Percentiles rank a stretch among this genome's conserved stretches.
These are phyloP conservation scores for Penicillium bovifimosum DNA, from an alignment of 495 filamentous ascomycete species.

Conservation along the genomic window DNA sequence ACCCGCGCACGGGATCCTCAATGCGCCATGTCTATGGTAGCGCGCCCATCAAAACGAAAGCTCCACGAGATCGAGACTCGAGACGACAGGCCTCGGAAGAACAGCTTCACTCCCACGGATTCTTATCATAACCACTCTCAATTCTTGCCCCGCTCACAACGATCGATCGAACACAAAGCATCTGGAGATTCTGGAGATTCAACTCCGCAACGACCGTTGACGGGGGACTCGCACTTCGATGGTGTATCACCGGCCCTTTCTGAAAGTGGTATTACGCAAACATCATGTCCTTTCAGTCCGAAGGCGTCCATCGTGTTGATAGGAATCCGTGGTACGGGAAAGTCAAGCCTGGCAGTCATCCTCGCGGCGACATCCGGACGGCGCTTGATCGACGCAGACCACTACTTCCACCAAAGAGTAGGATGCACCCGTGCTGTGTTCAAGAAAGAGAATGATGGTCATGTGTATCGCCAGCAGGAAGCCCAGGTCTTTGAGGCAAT, in stretches of 20 bases:
- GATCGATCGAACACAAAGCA: slow-evolving; percentile 19
- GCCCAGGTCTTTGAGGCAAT: slow-evolving; percentile 58
- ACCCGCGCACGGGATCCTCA: background rate
- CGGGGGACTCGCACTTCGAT: slow-evolving; percentile 28
- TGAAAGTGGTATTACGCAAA: slow-evolving; percentile 24
- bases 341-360: slow-evolving; percentile 72
- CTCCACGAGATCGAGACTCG: slow-evolving; percentile 24
- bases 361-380: slow-evolving; percentile 66
- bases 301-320: slow-evolving; percentile 69
- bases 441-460: slow-evolving; percentile 53
- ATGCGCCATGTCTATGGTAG: slow-evolving; percentile 35
- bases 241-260: slow-evolving; percentile 32
- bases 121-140: background rate
- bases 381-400: slow-evolving; percentile 65
- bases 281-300: slow-evolving; percentile 44
- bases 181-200: slow-evolving; percentile 20
- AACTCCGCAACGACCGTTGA: slow-evolving; percentile 10
- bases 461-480: slow-evolving; percentile 57
- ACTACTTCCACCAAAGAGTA: slow-evolving; percentile 61
- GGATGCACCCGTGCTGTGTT: slow-evolving; percentile 57
- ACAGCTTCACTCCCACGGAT: background rate
- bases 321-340: slow-evolving; percentile 69
- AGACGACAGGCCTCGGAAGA: slow-evolving; percentile 24
- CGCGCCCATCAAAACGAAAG: slow-evolving; percentile 36
- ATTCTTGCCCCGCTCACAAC: slow-evolving; percentile 10